Evolutionary conservation across 768 basidiomycete species (phyloP).

Genomic region (Naganishia vishniacii): DNA sequence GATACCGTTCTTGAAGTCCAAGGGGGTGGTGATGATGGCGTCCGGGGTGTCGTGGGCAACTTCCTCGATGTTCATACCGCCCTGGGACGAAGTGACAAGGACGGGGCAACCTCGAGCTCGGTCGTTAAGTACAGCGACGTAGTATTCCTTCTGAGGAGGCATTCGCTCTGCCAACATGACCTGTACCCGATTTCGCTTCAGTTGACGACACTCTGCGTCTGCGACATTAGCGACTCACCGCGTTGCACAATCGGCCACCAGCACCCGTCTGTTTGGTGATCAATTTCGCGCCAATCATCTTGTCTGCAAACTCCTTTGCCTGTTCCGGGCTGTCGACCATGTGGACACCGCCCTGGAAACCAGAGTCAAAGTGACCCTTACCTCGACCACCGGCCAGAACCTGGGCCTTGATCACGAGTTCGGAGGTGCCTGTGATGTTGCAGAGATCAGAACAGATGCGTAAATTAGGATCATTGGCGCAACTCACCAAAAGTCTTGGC

Average conservation of each 20-base stretch:
- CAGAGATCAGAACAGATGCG: constrained; percentile 19
- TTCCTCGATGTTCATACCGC: constrained; percentile 99
- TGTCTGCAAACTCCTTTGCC: constrained; percentile 74
- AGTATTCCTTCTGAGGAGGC: constrained; percentile 92
- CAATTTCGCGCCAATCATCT: constrained; percentile 91
- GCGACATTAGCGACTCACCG: constrained; percentile 55
- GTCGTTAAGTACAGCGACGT: constrained; percentile 94
- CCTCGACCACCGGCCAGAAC: constrained; percentile 97
- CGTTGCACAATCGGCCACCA: constrained; percentile 85
- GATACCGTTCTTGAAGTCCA: constrained; percentile 76
- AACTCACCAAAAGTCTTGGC: constrained; percentile 76
- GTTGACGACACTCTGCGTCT: background rate
- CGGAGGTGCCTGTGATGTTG: constrained; percentile 57
- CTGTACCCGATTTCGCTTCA: too few relatives aligned
- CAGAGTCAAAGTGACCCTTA: constrained; percentile 87
- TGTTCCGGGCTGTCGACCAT: constrained; percentile 80
- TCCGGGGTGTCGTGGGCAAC: constrained; percentile 91
- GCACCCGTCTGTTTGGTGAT: constrained; percentile 99
- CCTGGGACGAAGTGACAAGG: constrained; percentile 85
- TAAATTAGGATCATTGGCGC: constrained; percentile 30
- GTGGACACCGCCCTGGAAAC: constrained; percentile 96
- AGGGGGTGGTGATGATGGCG: constrained; percentile 91
- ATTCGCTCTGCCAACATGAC: constrained; percentile 97
- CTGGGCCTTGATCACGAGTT: constrained; percentile 95
- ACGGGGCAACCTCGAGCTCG: constrained; percentile 81